Percentiles rank a stretch among this genome's conserved stretches.
phyloP scores from a whole-genome alignment of 768 basidiomycete species.

The Heimioporus sp. region DNA sequence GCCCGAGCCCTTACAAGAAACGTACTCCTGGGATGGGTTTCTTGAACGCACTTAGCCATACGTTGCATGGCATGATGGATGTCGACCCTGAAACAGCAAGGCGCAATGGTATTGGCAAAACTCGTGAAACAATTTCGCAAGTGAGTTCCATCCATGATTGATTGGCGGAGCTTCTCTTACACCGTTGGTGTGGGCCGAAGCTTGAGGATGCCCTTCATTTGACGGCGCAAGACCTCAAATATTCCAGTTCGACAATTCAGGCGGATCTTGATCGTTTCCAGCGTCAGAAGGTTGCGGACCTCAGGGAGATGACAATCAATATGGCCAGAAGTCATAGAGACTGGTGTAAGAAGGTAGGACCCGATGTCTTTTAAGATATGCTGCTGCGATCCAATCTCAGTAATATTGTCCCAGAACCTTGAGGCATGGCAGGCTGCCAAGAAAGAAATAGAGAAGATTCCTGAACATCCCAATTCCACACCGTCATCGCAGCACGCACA shows the following conservation, averaged over 20 bases:
- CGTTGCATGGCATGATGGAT: slow-evolving; percentile 97
- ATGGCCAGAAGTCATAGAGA: slow-evolving; percentile 91
- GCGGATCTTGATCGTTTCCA: slow-evolving; percentile 98
- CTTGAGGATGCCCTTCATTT: slow-evolving; percentile 94
- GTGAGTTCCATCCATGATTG: slow-evolving; percentile 40
- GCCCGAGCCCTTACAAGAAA: slow-evolving; percentile 62
- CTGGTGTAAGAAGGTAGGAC: slow-evolving; percentile 89
- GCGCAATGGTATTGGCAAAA: slow-evolving; percentile 90
- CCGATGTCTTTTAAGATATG: slow-evolving; percentile 2
- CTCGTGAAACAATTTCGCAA: slow-evolving; percentile 92
- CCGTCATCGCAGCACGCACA: slow-evolving; percentile 40
- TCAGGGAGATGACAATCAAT: slow-evolving; percentile 89
- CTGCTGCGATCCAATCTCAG: slow-evolving; percentile 15
- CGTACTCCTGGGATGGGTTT: slow-evolving; percentile 81
- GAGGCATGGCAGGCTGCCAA: slow-evolving; percentile 98
- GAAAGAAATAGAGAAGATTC: slow-evolving; percentile 86
- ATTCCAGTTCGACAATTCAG: slow-evolving; percentile 94
- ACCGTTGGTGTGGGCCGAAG: slow-evolving; percentile 40
- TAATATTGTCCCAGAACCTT: slow-evolving; percentile 63
- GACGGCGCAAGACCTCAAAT: slow-evolving; percentile 91
- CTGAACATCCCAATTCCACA: slow-evolving; percentile 80
- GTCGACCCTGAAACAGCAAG: slow-evolving; percentile 96
- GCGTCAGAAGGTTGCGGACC: slow-evolving; percentile 95
- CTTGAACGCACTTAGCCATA: slow-evolving; percentile 89
- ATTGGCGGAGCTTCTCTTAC: slow-evolving; percentile 16